These are phyloP conservation scores for Ogataea pini DNA, from an alignment of 805 yeast genomes.

Conservation along the genomic window DNA sequence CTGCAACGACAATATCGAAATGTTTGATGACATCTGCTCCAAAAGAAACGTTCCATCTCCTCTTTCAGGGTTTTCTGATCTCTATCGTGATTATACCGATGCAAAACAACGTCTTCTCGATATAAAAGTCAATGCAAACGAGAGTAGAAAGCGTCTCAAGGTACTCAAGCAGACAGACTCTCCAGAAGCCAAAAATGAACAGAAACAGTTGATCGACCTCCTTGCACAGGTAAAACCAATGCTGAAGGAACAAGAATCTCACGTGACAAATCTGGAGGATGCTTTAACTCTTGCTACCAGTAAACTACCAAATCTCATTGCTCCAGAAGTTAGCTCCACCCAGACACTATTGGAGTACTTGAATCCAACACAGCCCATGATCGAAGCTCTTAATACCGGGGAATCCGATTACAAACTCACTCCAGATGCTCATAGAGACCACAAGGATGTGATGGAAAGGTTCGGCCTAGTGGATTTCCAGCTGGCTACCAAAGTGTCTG, in stretches of 20 bases:
- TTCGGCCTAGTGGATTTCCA: conserved; percentile 69
- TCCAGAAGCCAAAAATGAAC: conserved; percentile 10
- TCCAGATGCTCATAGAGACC: conserved; percentile 46
- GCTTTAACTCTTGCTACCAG: conserved; percentile 44
- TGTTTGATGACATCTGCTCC: conserved; percentile 32
- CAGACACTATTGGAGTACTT: conserved; percentile 53
- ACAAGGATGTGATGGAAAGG: conserved; percentile 67
- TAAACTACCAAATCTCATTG: conserved; percentile 63
- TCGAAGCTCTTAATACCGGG: background rate
- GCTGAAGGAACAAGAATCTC: conserved; percentile 31
- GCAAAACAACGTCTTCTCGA: conserved; percentile 18
- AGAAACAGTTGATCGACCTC: conserved; percentile 14
- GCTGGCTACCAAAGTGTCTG: conserved; percentile 73
- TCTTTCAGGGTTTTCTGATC: conserved; percentile 22
- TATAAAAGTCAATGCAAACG: conserved; percentile 26
- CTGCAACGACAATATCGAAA: conserved; percentile 31
- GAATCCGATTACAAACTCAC: conserved; percentile 20
- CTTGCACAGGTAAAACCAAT: conserved; percentile 31
- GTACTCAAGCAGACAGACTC: conserved; percentile 13
- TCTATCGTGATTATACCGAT: conserved; percentile 20
- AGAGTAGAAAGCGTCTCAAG: conserved; percentile 24
- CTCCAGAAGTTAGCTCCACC: conserved; percentile 43
- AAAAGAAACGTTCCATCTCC: conserved; percentile 37
- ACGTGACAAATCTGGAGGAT: conserved; percentile 35
- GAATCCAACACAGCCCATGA: conserved; percentile 43